These are phyloP conservation scores for Phytophthora sojae DNA, from an alignment of 352 stramenopile genomes.

Conservation along the genomic window DNA sequence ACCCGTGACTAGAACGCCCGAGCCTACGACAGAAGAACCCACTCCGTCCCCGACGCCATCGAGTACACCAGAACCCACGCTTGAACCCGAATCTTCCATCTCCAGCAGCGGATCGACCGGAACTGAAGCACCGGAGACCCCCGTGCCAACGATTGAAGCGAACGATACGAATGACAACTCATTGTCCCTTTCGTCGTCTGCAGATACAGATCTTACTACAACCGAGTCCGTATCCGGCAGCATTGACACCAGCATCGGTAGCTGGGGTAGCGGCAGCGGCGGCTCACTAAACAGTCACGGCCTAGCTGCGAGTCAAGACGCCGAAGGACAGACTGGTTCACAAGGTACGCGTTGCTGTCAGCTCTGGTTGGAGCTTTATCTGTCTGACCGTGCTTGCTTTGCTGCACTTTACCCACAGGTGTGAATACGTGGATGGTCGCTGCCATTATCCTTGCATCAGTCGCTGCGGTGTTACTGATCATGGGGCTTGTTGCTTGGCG, in stretches of 20 bases:
- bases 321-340: neutral
- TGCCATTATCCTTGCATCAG: constrained; percentile 19
- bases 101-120: constrained; percentile 10
- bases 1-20: constrained; percentile 21
- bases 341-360: constrained; percentile 9
- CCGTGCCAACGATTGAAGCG: constrained; percentile 8
- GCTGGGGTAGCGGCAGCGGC: constrained; percentile 7
- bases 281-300: constrained; percentile 9
- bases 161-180: neutral
- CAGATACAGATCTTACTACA: constrained; percentile 5
- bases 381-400: neutral
- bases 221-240: constrained; percentile 11
- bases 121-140: constrained; percentile 10
- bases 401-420: neutral
- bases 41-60: constrained; percentile 12
- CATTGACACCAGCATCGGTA: constrained; percentile 1
- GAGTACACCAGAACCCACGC: constrained; percentile 17
- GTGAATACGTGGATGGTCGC: constrained; percentile 22
- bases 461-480: constrained; percentile 19
- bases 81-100: constrained; percentile 5
- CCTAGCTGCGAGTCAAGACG: constrained; percentile 20
- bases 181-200: constrained; percentile 19
- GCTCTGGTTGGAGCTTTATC: neutral
- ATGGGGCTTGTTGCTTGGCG: constrained; percentile 17
- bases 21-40: constrained; percentile 9